Conservation (phyloP, 257 asterid species). For the Ocimum tenuiflorum region DNA sequence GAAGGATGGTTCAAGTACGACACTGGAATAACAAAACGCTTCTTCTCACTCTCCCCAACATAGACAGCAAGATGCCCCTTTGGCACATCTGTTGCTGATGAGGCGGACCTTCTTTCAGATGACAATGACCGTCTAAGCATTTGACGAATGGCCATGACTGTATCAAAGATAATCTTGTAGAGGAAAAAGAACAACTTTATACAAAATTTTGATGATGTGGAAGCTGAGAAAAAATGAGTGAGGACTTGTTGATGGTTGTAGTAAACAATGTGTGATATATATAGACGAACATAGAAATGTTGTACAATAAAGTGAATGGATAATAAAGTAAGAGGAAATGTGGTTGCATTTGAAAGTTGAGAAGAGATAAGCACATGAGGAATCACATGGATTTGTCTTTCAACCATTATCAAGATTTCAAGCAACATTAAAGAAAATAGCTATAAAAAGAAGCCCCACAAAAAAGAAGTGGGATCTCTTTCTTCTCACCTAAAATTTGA, state of each 20-base stretch:
- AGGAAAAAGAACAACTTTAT: too few species aligned
- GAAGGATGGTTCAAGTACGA: not conserved
- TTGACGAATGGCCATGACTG: slow-evolving; percentile 6
- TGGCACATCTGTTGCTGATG: not conserved
- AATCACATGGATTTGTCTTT: slow-evolving; percentile 16
- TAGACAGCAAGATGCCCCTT: slow-evolving; percentile 9
- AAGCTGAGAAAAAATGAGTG: too few species aligned
- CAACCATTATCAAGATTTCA: not conserved
- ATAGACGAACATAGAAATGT: not conserved
- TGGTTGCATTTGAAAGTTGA: not conserved
- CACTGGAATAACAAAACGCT: not conserved
- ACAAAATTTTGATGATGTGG: not conserved
- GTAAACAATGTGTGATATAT: not conserved
- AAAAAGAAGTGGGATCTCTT: too few species aligned
- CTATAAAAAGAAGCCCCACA: too few species aligned
- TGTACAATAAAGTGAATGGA: not conserved
- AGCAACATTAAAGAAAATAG: not conserved
- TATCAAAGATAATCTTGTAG: not conserved
- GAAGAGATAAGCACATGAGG: not conserved
- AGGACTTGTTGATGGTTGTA: not conserved
- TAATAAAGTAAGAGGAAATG: too few species aligned
- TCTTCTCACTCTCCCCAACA: not conserved
- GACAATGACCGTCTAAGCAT: slow-evolving; percentile 14
- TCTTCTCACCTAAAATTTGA: too few species aligned
- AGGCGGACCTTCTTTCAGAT: too few species aligned